Percentiles rank a stretch among this genome's conserved stretches.
These are phyloP conservation scores for Solanum paucissectum DNA, from an alignment of 257 asterid genomes.

Conservation along the genomic window DNA sequence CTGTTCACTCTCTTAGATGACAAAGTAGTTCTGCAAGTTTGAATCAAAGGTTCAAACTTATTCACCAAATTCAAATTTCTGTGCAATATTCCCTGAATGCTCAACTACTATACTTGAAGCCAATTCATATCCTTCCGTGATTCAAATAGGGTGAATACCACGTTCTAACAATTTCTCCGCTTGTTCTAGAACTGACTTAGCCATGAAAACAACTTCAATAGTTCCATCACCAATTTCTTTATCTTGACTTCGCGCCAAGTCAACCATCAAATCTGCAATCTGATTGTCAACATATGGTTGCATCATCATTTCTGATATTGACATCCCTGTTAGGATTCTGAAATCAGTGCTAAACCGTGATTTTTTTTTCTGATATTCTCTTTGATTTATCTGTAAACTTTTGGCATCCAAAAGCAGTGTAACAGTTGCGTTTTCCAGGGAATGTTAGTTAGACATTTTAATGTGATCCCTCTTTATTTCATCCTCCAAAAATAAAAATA, in stretches of 20 bases:
- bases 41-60: not conserved
- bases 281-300: not conserved
- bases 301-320: not conserved
- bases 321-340: not conserved
- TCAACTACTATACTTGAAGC: not conserved
- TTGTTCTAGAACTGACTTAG: not conserved
- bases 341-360: not conserved
- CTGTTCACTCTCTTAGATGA: not conserved
- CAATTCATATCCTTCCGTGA: not conserved
- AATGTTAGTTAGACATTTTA: not conserved
- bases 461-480: not conserved
- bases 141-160: not conserved
- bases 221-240: not conserved
- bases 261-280: not conserved
- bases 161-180: no score
- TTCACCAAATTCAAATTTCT: not conserved
- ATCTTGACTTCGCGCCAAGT: not conserved
- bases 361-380: not conserved
- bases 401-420: not conserved
- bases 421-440: not conserved
- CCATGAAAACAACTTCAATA: not conserved
- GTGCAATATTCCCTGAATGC: not conserved
- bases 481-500: not conserved
- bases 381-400: not conserved
- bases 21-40: not conserved